Percentiles rank a stretch among this genome's conserved stretches.
Evolutionary conservation across 2,329 filamentous ascomycete species (phyloP).

Genomic region (Lasiodiplodia gonubiensis): DNA sequence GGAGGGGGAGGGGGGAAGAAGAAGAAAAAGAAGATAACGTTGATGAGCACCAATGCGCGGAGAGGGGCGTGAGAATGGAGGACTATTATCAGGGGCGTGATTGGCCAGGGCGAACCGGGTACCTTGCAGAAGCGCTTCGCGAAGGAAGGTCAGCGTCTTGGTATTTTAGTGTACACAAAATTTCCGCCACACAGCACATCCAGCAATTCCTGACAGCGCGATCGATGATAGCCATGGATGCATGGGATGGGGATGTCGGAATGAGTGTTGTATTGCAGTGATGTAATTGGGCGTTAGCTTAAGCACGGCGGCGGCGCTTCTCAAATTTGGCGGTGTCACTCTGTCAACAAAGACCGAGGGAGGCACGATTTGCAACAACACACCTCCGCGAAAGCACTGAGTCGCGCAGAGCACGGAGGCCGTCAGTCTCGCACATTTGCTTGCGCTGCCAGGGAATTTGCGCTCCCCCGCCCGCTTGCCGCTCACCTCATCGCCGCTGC

Average conservation of each 20-base stretch:
- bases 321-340: constrained; percentile 24
- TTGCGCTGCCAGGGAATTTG: constrained; percentile 20
- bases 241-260: not conserved
- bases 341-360: constrained; percentile 7
- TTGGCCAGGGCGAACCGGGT: constrained; percentile 15
- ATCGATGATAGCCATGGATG: not conserved
- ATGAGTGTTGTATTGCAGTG: not conserved
- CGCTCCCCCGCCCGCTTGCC: constrained; percentile 1
- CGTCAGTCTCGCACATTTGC: constrained; percentile 13
- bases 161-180: constrained; percentile 3
- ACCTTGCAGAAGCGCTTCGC: constrained; percentile 27
- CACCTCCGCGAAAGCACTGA: constrained; percentile 10
- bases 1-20: constrained; percentile 53
- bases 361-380: constrained; percentile 24
- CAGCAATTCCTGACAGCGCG: not conserved
- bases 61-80: constrained; percentile 56
- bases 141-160: constrained; percentile 17
- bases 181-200: not conserved
- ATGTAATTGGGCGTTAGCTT: constrained; percentile 22
- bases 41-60: constrained; percentile 70
- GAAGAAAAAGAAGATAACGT: constrained; percentile 71
- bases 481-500: not conserved
- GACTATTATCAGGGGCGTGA: constrained; percentile 5
- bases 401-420: constrained; percentile 22
- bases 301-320: constrained; percentile 17